Conservation (phyloP, 2,329 filamentous ascomycete genomes). For the Metarhizium brunneum region DNA sequence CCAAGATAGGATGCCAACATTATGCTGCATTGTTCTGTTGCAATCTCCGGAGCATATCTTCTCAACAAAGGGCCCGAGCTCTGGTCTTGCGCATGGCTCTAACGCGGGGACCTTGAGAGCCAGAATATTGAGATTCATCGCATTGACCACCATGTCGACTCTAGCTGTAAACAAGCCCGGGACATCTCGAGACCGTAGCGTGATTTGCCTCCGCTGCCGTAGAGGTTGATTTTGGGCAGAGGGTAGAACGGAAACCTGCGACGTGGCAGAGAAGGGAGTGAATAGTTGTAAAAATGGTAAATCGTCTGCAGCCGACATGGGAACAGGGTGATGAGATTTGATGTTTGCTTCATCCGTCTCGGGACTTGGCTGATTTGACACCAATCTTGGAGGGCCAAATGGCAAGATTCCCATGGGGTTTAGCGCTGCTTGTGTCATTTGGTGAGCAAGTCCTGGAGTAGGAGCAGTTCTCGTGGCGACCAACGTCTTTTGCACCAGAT, state of each 20-base stretch:
- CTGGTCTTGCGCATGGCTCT: slow-evolving; percentile 47
- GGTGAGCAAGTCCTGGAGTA: slow-evolving; percentile 21
- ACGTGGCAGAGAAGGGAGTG: slow-evolving; percentile 55
- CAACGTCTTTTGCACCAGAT: slow-evolving; percentile 29
- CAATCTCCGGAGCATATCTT: slow-evolving; percentile 27
- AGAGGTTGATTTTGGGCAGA: slow-evolving; percentile 22
- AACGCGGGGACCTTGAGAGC: slow-evolving; percentile 44
- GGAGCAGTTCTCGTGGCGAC: slow-evolving; percentile 24
- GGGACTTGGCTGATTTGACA: slow-evolving; percentile 14
- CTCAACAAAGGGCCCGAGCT: slow-evolving; percentile 46
- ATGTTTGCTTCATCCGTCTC: slow-evolving; percentile 30
- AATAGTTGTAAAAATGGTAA: slow-evolving; percentile 64
- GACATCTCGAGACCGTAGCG: slow-evolving; percentile 29
- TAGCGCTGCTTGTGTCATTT: slow-evolving; percentile 38
- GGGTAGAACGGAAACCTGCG: slow-evolving; percentile 38
- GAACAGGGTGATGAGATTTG: slow-evolving; percentile 55
- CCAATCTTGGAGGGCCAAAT: slow-evolving; percentile 30
- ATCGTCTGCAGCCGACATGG: slow-evolving; percentile 53
- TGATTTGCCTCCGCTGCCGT: slow-evolving; percentile 48
- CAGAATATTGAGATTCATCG: slow-evolving; percentile 39
- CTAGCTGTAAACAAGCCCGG: slow-evolving; percentile 48
- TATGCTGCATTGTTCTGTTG: slow-evolving; percentile 40
- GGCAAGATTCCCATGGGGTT: slow-evolving; percentile 44
- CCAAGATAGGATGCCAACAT: slow-evolving; percentile 54
- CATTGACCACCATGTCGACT: slow-evolving; percentile 49